These are phyloP conservation scores for Filobasidium floriforme DNA, from an alignment of 768 basidiomycete species.

Conservation along the genomic window DNA sequence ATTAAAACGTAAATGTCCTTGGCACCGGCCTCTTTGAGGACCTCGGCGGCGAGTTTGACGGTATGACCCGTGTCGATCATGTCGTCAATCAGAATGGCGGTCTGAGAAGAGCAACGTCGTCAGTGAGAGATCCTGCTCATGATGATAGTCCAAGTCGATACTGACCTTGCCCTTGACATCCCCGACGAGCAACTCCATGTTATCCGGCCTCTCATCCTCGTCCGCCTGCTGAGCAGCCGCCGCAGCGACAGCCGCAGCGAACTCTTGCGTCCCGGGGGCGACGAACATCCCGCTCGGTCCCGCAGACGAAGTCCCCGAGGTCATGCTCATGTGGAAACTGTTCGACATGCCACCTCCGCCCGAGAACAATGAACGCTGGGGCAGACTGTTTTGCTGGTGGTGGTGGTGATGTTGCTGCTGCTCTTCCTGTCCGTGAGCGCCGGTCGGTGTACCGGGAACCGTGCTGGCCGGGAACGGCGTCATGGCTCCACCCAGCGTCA, in stretches of 20 bases:
- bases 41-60: conserved; percentile 78
- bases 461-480: conserved; percentile 15
- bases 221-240: neutral
- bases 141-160: neutral
- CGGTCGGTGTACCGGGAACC: conserved; percentile 33
- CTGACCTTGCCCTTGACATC: conserved; percentile 62
- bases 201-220: conserved; percentile 37
- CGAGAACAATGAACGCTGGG: conserved; percentile 9
- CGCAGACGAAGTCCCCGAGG: conserved; percentile 19
- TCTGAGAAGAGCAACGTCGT: conserved; percentile 49
- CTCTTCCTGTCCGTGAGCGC: neutral
- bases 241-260: conserved; percentile 5
- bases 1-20: conserved; percentile 80
- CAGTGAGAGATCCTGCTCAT: too few species aligned
- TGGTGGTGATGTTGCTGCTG: neutral
- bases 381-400: too few species aligned
- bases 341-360: conserved; percentile 23
- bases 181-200: conserved; percentile 63
- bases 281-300: conserved; percentile 13
- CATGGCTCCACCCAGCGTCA: conserved; percentile 1
- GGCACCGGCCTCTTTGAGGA: conserved; percentile 83
- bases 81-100: conserved; percentile 93
- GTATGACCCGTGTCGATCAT: conserved; percentile 62
- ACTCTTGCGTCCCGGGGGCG: neutral
- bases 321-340: conserved; percentile 22